phyloP scores from a whole-genome alignment of 2,329 filamentous ascomycete species.

The Sporothrix euskadiensis region DNA sequence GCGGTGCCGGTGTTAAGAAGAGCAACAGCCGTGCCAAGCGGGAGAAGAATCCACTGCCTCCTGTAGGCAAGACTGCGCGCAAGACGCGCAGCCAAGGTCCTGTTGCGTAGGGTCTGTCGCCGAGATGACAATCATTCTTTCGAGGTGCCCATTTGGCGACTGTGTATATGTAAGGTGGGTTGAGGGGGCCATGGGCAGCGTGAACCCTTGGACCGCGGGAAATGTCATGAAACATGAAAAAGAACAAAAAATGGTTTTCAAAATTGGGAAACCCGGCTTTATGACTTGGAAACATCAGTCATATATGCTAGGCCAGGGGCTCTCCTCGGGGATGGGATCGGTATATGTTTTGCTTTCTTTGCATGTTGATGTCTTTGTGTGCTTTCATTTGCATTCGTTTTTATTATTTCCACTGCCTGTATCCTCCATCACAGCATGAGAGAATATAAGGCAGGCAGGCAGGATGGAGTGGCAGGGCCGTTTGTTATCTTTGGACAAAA shows the following conservation, averaged over 20 bases:
- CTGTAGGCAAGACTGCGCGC: slow-evolving; percentile 42
- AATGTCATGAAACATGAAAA: background rate
- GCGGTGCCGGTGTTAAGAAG: slow-evolving; percentile 32
- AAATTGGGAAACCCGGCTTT: background rate
- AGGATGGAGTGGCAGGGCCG: background rate
- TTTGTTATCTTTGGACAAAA: background rate
- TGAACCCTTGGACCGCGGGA: background rate
- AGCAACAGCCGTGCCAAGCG: slow-evolving; percentile 31
- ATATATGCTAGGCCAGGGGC: no score
- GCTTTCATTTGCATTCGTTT: background rate
- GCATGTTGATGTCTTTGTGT: background rate
- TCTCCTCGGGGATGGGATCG: background rate
- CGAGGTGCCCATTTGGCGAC: background rate
- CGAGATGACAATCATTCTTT: background rate
- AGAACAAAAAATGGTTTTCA: background rate
- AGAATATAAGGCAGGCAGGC: background rate
- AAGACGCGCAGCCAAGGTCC: slow-evolving; percentile 46
- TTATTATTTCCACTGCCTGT: background rate
- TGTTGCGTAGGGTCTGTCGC: background rate
- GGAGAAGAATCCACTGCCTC: slow-evolving; percentile 37
- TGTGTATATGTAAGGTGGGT: background rate
- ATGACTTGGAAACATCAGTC: background rate
- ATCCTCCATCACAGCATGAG: background rate
- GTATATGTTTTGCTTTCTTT: background rate
- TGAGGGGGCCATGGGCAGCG: background rate